Percentiles rank a stretch among this genome's conserved stretches.
Evolutionary conservation across 495 filamentous ascomycete genomes (phyloP).

Genomic region (Penicillium bovifimosum): DNA sequence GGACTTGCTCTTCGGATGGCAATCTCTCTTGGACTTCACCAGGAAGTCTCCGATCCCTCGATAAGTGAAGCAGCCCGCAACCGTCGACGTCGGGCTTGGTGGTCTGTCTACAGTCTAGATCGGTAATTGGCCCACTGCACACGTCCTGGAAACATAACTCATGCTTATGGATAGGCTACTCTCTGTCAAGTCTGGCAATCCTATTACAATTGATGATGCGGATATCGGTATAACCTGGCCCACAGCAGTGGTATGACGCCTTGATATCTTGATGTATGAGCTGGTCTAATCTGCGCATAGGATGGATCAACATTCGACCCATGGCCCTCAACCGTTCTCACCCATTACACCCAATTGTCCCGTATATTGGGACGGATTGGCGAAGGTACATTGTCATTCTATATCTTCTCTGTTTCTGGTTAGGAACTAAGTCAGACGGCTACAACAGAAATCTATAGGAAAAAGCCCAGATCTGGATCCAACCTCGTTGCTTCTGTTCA

Average conservation of each 20-base stretch:
- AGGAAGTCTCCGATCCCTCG: constrained; percentile 35
- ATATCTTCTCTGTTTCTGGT: neutral
- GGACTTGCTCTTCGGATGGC: constrained; percentile 48
- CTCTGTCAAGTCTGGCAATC: constrained; percentile 46
- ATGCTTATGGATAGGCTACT: constrained; percentile 24
- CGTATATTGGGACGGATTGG: constrained; percentile 42
- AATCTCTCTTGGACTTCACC: constrained; percentile 47
- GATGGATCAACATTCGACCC: constrained; percentile 25
- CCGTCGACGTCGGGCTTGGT: constrained; percentile 46
- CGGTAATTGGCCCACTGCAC: constrained; percentile 12
- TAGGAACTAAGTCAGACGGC: neutral
- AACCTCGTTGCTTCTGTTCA: constrained; percentile 43
- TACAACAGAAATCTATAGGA: constrained; percentile 39
- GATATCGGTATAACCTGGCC: constrained; percentile 44
- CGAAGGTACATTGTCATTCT: constrained; percentile 19
- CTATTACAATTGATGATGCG: constrained; percentile 45
- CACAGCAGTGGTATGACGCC: constrained; percentile 19
- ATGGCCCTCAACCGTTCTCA: constrained; percentile 43
- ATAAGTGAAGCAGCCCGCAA: constrained; percentile 35
- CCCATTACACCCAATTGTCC: constrained; percentile 42
- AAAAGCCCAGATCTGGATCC: constrained; percentile 37
- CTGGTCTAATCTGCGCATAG: constrained; percentile 13
- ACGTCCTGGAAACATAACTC: neutral
- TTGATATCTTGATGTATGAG: constrained; percentile 1
- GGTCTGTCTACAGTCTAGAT: constrained; percentile 49